Evolutionary conservation across 805 yeast species (phyloP).

Genomic region (Kluyveromyces starmeri): DNA sequence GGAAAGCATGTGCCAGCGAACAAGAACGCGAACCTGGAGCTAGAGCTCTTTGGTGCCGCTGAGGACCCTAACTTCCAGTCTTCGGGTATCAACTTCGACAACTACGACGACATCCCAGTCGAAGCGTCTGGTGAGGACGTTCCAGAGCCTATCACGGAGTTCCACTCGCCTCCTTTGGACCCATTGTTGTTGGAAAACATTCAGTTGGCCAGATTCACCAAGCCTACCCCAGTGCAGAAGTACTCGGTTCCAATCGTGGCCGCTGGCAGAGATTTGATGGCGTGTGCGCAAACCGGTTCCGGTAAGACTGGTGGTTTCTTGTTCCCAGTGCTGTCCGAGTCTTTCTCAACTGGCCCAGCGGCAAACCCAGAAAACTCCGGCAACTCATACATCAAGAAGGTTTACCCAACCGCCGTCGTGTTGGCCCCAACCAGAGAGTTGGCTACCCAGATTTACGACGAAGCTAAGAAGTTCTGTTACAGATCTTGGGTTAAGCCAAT

Average conservation of each 20-base stretch:
- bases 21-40: slow-evolving; percentile 59
- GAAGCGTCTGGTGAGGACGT: slow-evolving; percentile 94
- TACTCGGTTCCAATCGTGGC: slow-evolving; percentile 90
- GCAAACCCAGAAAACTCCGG: slow-evolving; percentile 35
- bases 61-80: slow-evolving; percentile 63
- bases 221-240: slow-evolving; percentile 95
- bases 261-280: slow-evolving; percentile 86
- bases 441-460: slow-evolving; percentile 93
- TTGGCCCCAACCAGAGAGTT: slow-evolving; percentile 99
- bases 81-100: slow-evolving; percentile 97
- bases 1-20: slow-evolving; percentile 85
- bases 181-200: slow-evolving; percentile 79
- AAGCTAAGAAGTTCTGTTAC: slow-evolving; percentile 90
- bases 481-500: slow-evolving; percentile 97
- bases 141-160: slow-evolving; percentile 85
- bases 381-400: slow-evolving; percentile 54
- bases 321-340: slow-evolving; percentile 93
- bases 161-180: slow-evolving; percentile 90
- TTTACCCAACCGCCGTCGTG: slow-evolving; percentile 88
- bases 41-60: slow-evolving; percentile 76
- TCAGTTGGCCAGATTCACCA: slow-evolving; percentile 77
- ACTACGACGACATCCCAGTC: slow-evolving; percentile 97
- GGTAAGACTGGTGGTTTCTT: slow-evolving; percentile 99
- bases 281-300: slow-evolving; percentile 97
- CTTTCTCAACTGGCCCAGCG: slow-evolving; percentile 82